phyloP scores from a whole-genome alignment of 805 yeast species.

The Saccharomycopsis selenospora region DNA sequence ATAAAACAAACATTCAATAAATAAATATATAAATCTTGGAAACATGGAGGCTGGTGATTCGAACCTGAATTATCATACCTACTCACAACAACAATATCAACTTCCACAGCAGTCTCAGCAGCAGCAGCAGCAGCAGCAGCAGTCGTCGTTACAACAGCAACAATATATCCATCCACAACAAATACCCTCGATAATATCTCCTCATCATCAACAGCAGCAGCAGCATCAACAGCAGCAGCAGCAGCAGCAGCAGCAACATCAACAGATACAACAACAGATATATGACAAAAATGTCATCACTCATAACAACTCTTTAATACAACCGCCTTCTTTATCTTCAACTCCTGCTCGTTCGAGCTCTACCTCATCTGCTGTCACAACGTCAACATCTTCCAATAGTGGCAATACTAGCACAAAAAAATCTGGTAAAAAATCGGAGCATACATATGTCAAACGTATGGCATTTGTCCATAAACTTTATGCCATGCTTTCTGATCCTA shows the following conservation, averaged over 20 bases:
- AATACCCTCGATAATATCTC: too few relatives aligned
- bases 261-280: neutral
- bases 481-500: constrained; percentile 52
- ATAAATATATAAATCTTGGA: too few relatives aligned
- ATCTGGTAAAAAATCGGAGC: neutral
- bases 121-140: too few relatives aligned
- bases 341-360: neutral
- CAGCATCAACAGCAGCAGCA: neutral
- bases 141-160: too few relatives aligned
- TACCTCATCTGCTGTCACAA: neutral
- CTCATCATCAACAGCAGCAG: neutral
- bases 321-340: neutral
- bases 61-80: too few relatives aligned
- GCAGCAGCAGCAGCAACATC: neutral
- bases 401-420: neutral
- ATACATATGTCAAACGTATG: constrained; percentile 23
- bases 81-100: too few relatives aligned
- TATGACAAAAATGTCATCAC: too few relatives aligned
- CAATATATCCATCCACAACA: too few relatives aligned
- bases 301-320: neutral
- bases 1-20: too few relatives aligned
- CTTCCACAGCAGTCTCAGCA: too few relatives aligned
- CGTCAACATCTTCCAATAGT: neutral
- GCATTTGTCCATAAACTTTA: constrained; percentile 62
- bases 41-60: too few relatives aligned